Evolutionary conservation across 345 rosid species (phyloP).

Genomic region (Hibiscus syriacus): DNA sequence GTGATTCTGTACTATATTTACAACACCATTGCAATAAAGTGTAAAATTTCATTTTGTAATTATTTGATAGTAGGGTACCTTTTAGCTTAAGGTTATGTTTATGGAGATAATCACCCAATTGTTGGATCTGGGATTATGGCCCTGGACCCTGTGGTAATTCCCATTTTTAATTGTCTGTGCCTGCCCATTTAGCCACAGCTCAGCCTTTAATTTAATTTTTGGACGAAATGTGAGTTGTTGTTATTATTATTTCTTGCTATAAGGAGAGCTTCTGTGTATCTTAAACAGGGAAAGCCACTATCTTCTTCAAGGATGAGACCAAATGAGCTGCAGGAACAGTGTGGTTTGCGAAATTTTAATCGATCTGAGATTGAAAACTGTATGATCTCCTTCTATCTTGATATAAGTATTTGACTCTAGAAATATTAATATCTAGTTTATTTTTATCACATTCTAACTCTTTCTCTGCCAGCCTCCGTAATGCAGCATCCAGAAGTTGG

Average conservation of each 20-base stretch:
- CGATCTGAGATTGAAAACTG: conserved; percentile 15
- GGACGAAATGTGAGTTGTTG: not conserved
- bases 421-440: conserved; percentile 6
- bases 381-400: conserved; percentile 19
- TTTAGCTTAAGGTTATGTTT: not conserved
- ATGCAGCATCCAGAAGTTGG: conserved; percentile 39
- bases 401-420: conserved; percentile 2
- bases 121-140: not conserved
- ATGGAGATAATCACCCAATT: not conserved
- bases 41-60: not conserved
- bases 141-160: not conserved
- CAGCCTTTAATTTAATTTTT: not conserved
- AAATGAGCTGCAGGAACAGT: conserved; percentile 24
- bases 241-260: not conserved
- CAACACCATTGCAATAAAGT: not conserved
- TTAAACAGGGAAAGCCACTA: conserved; percentile 37
- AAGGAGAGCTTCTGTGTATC: not conserved
- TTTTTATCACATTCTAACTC: conserved; percentile 14
- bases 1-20: not conserved
- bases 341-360: conserved; percentile 27
- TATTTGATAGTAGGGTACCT: not conserved
- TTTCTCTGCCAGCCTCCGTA: conserved; percentile 33
- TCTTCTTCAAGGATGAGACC: conserved; percentile 27
- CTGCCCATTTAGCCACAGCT: not conserved
- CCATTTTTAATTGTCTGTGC: no score